Evolutionary conservation across 331 rosid genomes (phyloP).

Genomic region (Quercus lobata): DNA sequence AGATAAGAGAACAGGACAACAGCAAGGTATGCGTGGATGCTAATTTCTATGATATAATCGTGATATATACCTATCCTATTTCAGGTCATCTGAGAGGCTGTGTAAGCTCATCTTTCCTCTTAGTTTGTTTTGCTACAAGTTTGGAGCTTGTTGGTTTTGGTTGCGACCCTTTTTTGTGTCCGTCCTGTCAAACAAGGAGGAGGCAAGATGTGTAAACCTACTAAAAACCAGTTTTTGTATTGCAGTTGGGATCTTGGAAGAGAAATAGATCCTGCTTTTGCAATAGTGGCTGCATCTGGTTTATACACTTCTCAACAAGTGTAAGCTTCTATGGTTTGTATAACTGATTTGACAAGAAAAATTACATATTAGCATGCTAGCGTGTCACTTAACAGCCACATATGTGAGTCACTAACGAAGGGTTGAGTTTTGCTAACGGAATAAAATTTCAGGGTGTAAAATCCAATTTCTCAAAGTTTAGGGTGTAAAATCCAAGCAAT

Average conservation of each 20-base stretch:
- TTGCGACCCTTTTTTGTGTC: slow-evolving; percentile 51
- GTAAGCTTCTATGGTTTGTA: slow-evolving; percentile 83
- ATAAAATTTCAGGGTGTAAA: too few species aligned
- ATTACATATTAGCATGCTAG: too few species aligned
- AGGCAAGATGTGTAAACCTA: slow-evolving; percentile 52
- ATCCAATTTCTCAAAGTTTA: too few species aligned
- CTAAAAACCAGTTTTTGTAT: slow-evolving; percentile 52
- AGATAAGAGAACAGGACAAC: slow-evolving; percentile 93
- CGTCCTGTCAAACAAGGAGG: slow-evolving; percentile 60
- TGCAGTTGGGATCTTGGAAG: slow-evolving; percentile 73
- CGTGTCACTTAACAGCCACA: too few species aligned
- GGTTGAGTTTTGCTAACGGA: too few species aligned
- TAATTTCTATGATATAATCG: slow-evolving; percentile 33
- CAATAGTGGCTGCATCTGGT: slow-evolving; percentile 74
- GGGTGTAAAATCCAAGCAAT: too few species aligned
- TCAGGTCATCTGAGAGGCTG: slow-evolving; percentile 91
- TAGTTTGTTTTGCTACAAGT: slow-evolving; percentile 79
- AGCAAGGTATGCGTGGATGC: slow-evolving; percentile 68
- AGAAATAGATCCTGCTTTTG: slow-evolving; percentile 67
- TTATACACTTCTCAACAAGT: slow-evolving; percentile 91
- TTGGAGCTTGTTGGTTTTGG: slow-evolving; percentile 76
- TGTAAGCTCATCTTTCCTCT: slow-evolving; percentile 72
- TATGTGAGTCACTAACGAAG: too few species aligned
- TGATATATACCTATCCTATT: slow-evolving; percentile 51
- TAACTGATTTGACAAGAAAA: too few species aligned